Percentiles rank a stretch among this genome's conserved stretches.
Evolutionary conservation across 345 rosid species (phyloP).

Genomic region (Boechera stricta): DNA sequence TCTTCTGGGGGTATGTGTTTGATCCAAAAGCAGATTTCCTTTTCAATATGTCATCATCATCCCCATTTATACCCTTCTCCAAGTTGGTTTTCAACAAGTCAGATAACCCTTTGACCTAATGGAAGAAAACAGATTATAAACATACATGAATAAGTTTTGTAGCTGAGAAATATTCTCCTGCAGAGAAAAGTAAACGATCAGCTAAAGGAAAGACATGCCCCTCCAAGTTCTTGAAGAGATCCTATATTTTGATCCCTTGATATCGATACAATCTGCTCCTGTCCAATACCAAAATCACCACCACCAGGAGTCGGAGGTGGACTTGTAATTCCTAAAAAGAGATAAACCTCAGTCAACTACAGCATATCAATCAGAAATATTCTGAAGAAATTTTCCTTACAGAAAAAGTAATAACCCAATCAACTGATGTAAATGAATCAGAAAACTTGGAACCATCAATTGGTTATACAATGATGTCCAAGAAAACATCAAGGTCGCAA

Average conservation of each 20-base stretch:
- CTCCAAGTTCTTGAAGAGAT: slow-evolving; percentile 71
- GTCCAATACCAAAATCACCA: slow-evolving; percentile 71
- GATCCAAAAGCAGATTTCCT: slow-evolving; percentile 78
- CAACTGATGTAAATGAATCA: slow-evolving; percentile 5
- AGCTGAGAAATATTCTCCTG: slow-evolving; percentile 24
- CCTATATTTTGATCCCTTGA: slow-evolving; percentile 73
- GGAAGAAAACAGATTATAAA: slow-evolving; percentile 22
- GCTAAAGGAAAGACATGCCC: slow-evolving; percentile 60
- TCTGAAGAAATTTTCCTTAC: not conserved
- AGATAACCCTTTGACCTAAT: slow-evolving; percentile 74
- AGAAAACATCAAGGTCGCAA: slow-evolving; percentile 10
- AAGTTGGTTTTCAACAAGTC: slow-evolving; percentile 71
- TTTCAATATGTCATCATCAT: slow-evolving; percentile 68
- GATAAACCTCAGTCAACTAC: slow-evolving; percentile 30
- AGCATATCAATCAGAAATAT: slow-evolving; percentile 12
- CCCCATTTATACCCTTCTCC: slow-evolving; percentile 76
- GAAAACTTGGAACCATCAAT: slow-evolving; percentile 29
- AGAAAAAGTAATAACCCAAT: not conserved
- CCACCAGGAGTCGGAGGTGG: slow-evolving; percentile 48
- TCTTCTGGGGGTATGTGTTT: slow-evolving; percentile 90
- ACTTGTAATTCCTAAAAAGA: slow-evolving; percentile 48
- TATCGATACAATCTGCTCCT: slow-evolving; percentile 70
- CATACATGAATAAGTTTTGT: slow-evolving; percentile 15
- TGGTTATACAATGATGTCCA: not conserved
- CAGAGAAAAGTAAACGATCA: slow-evolving; percentile 25